Percentiles rank a stretch among this genome's conserved stretches.
phyloP scores from a whole-genome alignment of 2,329 filamentous ascomycete genomes.

The Talaromyces sp. region DNA sequence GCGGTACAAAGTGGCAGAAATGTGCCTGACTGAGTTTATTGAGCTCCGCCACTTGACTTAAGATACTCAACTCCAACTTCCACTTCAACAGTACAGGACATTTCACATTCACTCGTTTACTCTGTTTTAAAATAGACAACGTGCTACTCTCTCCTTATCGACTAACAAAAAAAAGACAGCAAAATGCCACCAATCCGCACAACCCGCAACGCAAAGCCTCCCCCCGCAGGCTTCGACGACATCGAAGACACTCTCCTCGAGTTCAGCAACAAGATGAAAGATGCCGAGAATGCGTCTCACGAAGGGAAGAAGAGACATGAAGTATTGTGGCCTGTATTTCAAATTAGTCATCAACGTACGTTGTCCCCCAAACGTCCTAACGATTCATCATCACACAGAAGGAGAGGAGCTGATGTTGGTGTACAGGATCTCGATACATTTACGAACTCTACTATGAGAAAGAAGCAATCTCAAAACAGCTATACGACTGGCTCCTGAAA shows the following conservation, averaged over 20 bases:
- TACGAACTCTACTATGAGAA: constrained; percentile 98
- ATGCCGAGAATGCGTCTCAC: constrained; percentile 80
- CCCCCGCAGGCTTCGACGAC: constrained; percentile 62
- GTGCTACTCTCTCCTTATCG: not conserved
- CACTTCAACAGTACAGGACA: not conserved
- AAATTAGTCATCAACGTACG: constrained; percentile 87
- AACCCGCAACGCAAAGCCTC: constrained; percentile 57
- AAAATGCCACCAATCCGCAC: constrained; percentile 59
- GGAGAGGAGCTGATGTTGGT: constrained; percentile 6
- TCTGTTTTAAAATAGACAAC: not conserved
- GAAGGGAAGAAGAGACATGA: constrained; percentile 81
- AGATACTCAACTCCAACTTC: not conserved
- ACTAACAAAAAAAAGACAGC: not conserved
- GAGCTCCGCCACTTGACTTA: not conserved
- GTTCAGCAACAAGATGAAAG: constrained; percentile 65
- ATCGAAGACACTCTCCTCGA: constrained; percentile 64
- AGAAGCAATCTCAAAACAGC: constrained; percentile 82
- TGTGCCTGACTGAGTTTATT: not conserved
- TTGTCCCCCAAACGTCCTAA: constrained; percentile 7
- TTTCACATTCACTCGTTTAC: not conserved
- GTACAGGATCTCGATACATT: constrained; percentile 68
- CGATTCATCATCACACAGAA: not conserved
- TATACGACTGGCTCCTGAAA: constrained; percentile 96
- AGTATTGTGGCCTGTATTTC: constrained; percentile 94
- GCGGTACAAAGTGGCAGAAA: constrained; percentile 27